These are phyloP conservation scores for Cladobotryum mycophilum DNA, from an alignment of 2,329 filamentous ascomycete species.

Conservation along the genomic window DNA sequence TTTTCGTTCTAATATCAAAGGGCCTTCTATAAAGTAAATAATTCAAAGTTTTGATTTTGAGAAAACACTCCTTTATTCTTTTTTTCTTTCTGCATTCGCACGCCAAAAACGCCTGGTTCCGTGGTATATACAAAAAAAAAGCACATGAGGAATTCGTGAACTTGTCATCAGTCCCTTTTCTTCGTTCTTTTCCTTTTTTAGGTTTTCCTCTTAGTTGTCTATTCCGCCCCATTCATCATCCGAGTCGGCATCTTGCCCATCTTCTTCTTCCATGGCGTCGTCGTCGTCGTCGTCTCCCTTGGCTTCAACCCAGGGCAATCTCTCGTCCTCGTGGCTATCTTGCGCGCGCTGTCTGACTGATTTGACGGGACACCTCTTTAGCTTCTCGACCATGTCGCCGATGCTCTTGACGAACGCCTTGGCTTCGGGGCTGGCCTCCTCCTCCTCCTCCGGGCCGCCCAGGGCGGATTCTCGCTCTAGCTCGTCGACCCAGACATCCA, in stretches of 20 bases:
- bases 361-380: slow-evolving; percentile 60
- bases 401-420: slow-evolving; percentile 47
- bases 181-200: too few relatives aligned
- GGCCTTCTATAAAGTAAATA: neutral
- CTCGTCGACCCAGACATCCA: slow-evolving; percentile 92
- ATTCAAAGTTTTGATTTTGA: too few relatives aligned
- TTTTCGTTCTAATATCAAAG: neutral
- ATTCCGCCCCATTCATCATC: slow-evolving; percentile 61
- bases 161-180: too few relatives aligned
- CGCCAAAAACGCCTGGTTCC: too few relatives aligned
- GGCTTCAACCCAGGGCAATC: slow-evolving; percentile 54
- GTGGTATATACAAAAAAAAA: too few relatives aligned
- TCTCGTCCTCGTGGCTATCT: slow-evolving; percentile 67
- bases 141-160: too few relatives aligned
- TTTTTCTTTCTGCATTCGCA: too few relatives aligned
- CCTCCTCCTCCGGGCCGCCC: slow-evolving; percentile 26
- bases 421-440: slow-evolving; percentile 18
- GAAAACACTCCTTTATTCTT: too few relatives aligned
- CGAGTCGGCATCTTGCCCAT: slow-evolving; percentile 26
- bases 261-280: slow-evolving; percentile 34
- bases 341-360: slow-evolving; percentile 62
- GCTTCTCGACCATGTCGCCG: slow-evolving; percentile 47
- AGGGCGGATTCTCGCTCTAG: slow-evolving; percentile 62
- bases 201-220: slow-evolving; percentile 40
- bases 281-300: slow-evolving; percentile 35